Conservation (phyloP, 345 rosid genomes). For the Eucalyptus victrix region DNA sequence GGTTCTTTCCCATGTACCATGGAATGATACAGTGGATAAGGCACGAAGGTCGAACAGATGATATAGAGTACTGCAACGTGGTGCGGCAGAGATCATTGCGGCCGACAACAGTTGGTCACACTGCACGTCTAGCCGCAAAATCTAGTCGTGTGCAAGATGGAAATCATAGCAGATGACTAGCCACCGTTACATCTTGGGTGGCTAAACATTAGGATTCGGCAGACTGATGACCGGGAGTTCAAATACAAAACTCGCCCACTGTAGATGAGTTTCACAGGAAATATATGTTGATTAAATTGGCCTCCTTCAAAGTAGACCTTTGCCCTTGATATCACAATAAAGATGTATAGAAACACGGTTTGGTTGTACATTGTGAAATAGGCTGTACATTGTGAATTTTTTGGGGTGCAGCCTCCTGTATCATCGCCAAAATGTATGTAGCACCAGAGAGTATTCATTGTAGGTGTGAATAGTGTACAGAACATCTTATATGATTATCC, state of each 20-base stretch:
- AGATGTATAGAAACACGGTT: not conserved
- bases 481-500: not conserved
- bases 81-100: constrained; percentile 70
- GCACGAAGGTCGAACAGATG: constrained; percentile 48
- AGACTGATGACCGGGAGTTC: not conserved
- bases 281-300: not conserved
- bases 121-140: constrained; percentile 45
- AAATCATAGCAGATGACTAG: constrained; percentile 14
- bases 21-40: constrained; percentile 85
- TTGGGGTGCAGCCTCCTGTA: not conserved
- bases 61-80: constrained; percentile 59
- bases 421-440: not conserved
- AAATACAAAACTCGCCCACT: not conserved
- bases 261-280: not conserved
- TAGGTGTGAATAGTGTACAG: not conserved
- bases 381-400: not conserved
- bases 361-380: not conserved
- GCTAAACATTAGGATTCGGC: not conserved
- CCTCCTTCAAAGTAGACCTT: not conserved
- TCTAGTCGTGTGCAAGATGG: not conserved
- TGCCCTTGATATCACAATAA: not conserved
- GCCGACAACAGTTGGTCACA: constrained; percentile 66
- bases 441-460: constrained; percentile 29
- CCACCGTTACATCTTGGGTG: constrained; percentile 28
- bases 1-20: constrained; percentile 93